A percentile compares a stretch with the other conserved stretches of the same genome.
Evolutionary conservation across 164 flowering plant genomes (phyloP).

Genomic region (Brasenia schreberi): DNA sequence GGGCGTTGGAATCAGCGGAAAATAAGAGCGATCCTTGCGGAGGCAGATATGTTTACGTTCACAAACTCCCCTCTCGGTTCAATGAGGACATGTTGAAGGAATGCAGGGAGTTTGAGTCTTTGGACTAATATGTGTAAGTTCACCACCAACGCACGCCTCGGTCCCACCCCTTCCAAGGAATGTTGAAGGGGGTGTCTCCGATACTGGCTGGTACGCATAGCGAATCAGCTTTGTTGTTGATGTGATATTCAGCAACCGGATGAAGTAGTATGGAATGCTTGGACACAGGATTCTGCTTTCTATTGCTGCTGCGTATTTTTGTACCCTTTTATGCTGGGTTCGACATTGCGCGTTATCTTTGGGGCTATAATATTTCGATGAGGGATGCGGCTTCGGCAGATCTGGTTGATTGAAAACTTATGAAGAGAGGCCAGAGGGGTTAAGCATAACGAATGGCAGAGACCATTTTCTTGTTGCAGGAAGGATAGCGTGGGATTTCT

Average conservation of each 20-base stretch:
- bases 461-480: constrained; percentile 95
- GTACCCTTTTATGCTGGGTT: constrained; percentile 95
- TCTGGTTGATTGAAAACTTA: too few relatives aligned
- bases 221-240: constrained; percentile 91
- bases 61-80: constrained; percentile 72
- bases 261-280: constrained; percentile 81
- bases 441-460: constrained; percentile 58
- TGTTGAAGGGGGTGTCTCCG: constrained; percentile 58
- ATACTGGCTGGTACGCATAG: constrained; percentile 82
- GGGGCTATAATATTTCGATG: constrained; percentile 68
- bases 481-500: constrained; percentile 88
- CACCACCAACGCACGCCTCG: constrained; percentile 70
- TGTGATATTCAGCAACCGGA: constrained; percentile 71
- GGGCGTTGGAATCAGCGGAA: constrained; percentile 55
- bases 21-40: constrained; percentile 91
- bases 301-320: constrained; percentile 81
- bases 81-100: constrained; percentile 87
- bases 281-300: constrained; percentile 76
- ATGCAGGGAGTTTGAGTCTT: constrained; percentile 47
- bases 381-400: constrained; percentile 80
- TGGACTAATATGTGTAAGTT: constrained; percentile 95
- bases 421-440: constrained; percentile 82
- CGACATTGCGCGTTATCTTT: constrained; percentile 70
- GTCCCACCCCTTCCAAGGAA: constrained; percentile 83
- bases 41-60: constrained; percentile 86